phyloP scores from a whole-genome alignment of 2,329 filamentous ascomycete genomes.

The Epichloe gansuensis region DNA sequence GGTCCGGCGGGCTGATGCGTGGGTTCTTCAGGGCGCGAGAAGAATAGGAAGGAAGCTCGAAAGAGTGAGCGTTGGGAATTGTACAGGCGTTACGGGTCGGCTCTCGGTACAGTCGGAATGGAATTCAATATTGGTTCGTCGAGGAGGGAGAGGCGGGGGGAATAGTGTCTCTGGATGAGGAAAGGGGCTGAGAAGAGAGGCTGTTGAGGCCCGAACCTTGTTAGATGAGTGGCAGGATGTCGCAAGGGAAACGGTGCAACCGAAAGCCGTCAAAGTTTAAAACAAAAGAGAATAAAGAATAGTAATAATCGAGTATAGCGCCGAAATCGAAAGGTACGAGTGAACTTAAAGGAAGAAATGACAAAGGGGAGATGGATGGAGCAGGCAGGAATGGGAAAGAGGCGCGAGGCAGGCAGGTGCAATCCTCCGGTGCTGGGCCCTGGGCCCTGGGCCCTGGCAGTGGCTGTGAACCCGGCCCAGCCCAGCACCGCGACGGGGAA shows the following conservation, averaged over 20 bases:
- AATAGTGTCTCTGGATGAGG: not conserved
- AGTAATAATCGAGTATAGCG: not conserved
- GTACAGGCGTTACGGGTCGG: not conserved
- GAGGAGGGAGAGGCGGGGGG: not conserved
- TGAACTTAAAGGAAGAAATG: not conserved
- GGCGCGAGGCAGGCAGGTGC: not conserved
- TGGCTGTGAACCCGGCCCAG: not conserved
- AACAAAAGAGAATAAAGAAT: not conserved
- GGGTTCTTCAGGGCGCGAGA: not conserved
- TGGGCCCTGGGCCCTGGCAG: not conserved
- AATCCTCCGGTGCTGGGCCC: not conserved
- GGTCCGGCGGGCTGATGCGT: not conserved
- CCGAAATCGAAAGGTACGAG: not conserved
- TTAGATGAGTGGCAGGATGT: not conserved
- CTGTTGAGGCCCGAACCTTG: not conserved
- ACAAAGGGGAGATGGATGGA: not conserved
- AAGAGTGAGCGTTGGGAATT: not conserved
- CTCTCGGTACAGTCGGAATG: not conserved
- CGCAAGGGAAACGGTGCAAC: not conserved
- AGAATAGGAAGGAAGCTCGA: not conserved
- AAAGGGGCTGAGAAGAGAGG: conserved; percentile 1
- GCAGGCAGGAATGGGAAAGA: not conserved
- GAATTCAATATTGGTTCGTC: not conserved
- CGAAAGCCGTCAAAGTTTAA: not conserved
- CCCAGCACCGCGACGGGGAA: not conserved